Evolutionary conservation across 805 yeast species (phyloP), one percentile per base, ranked within the genome.

Genomic region (Lipomyces kockii): DNA sequence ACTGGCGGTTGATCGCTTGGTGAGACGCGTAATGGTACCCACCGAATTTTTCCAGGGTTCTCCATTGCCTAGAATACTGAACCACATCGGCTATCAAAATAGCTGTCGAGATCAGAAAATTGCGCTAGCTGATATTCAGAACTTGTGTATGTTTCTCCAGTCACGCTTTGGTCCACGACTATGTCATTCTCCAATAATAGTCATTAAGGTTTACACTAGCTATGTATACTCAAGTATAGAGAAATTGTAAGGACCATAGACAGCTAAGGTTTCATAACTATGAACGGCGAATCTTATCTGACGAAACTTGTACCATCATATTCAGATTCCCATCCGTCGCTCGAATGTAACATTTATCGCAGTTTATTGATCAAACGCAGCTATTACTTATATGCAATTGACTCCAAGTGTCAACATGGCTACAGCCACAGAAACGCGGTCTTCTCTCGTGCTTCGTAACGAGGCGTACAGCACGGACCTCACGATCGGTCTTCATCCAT

Each of bases 401-500:
- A 17, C 49, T 43, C 9, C 49, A 43, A 43, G 49, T 43, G 22
- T n/a, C 49, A 8, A 11, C 29, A 52, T 52, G 55, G 34, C 55
- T 52, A 52, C n/a, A 25, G 34, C 29, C 17, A 22, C 55, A 52
- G 55, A 52, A 22, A 22, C 55, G 17, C 27, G 35, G 14, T 34
- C 60, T 58, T 61, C 64, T 54, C 56, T 65, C 12, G 68, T 65
- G 32, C 9, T 58, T 22, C 63, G 58, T 17, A 57, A 55, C 37
- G 27, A 62, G 12, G 59, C 66, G 11, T 49, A 22, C 6, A 25
- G 62, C 22, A 61, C 67, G 6, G 71, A 66, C n/a, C 67, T 71
- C 2, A 62, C 70, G 12, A 66, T 71, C 37, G 69, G 66, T 4
- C 64, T 78, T 11, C 81, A 78, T 65, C 79, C 81, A 4, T 66